These are phyloP conservation scores for Colletotrichum kahawae DNA, from an alignment of 2,329 filamentous ascomycete genomes.

Conservation along the genomic window DNA sequence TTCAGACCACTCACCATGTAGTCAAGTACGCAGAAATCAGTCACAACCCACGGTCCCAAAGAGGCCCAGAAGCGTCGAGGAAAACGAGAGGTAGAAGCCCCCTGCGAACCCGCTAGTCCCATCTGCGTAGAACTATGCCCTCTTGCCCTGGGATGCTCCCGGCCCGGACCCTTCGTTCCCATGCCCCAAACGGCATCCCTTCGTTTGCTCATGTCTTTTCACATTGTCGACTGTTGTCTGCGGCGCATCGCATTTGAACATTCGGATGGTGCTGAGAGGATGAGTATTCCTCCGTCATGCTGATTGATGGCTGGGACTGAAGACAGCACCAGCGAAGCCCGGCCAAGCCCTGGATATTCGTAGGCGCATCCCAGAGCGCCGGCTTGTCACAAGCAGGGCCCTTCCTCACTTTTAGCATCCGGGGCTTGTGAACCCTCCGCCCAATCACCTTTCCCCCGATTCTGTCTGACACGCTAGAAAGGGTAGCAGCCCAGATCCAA, in stretches of 20 bases:
- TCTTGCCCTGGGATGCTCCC: background rate
- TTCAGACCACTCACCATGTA: background rate
- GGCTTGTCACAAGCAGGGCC: background rate
- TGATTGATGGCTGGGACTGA: background rate
- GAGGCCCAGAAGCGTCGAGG: background rate
- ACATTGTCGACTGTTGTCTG: background rate
- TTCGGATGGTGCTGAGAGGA: background rate
- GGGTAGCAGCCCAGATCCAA: background rate
- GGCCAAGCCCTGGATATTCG: background rate
- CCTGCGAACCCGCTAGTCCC: conserved; percentile 1
- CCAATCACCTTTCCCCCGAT: conserved; percentile 11
- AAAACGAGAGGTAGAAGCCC: background rate
- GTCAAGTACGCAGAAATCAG: background rate
- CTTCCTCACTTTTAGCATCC: background rate
- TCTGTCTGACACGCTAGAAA: background rate
- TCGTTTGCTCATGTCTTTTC: background rate
- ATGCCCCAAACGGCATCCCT: background rate
- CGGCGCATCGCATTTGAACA: background rate
- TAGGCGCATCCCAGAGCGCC: background rate
- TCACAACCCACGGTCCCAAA: background rate
- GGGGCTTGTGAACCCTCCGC: background rate
- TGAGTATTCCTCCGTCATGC: background rate
- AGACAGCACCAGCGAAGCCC: background rate
- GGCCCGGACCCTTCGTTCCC: background rate
- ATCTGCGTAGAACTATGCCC: background rate